Conservation (phyloP, 257 asterid species). For the Handroanthus guayacan region DNA sequence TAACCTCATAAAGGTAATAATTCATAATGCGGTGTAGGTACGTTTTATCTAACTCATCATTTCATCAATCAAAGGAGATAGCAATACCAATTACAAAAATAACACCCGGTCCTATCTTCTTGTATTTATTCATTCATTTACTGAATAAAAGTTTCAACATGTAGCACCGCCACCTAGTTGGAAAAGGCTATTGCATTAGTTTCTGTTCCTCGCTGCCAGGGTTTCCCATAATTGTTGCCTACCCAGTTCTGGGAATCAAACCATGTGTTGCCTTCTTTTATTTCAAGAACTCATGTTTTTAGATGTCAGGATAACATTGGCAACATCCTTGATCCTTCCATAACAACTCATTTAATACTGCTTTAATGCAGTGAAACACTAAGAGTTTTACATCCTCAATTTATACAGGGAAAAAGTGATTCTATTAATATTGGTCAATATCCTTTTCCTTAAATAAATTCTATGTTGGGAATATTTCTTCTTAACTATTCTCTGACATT, state of each 20-base stretch:
- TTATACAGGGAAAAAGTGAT: neutral
- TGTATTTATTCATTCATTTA: slow-evolving; percentile 16
- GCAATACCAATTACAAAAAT: neutral
- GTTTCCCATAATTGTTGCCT: slow-evolving; percentile 2
- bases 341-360: neutral
- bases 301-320: slow-evolving; percentile 13
- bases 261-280: neutral
- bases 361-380: neutral
- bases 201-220: slow-evolving; percentile 8
- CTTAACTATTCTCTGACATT: slow-evolving; percentile 3
- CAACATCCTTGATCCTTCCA: slow-evolving; percentile 20
- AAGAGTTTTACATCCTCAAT: neutral
- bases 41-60: slow-evolving; percentile 6
- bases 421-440: slow-evolving; percentile 5
- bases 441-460: neutral
- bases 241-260: slow-evolving; percentile 20
- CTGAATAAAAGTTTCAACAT: slow-evolving; percentile 1
- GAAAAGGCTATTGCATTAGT: slow-evolving; percentile 14
- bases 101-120: neutral
- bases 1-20: slow-evolving; percentile 10
- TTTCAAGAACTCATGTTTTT: slow-evolving; percentile 9
- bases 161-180: slow-evolving; percentile 8
- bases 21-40: neutral
- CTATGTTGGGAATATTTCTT: neutral
- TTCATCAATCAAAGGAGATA: slow-evolving; percentile 13